Base-by-base conservation (phyloP, 345 rosid genomes). In the Linum lewisii region DNA sequence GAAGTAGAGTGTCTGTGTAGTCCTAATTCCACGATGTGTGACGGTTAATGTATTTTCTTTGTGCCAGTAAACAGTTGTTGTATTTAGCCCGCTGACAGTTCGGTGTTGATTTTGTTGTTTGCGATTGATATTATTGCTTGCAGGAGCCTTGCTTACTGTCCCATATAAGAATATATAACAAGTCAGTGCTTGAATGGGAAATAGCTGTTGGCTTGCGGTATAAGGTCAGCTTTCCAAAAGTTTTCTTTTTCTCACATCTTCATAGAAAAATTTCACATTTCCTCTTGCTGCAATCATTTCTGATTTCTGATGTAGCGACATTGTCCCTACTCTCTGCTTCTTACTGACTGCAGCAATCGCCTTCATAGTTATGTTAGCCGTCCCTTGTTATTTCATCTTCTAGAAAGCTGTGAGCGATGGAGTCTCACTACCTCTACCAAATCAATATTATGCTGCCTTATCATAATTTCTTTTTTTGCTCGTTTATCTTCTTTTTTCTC, bases 101-200 rank as follows among this genome's bases (percentile, higher is more conserved):
- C 2, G 45, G 45, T 38, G 45, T 38, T 38, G 45, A 38, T 66
- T 6, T 63, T 60, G 25, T 14, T 5, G 20, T 24, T 22, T 22
- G 16, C 2, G 25, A 54, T 54, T 20, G 18, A 24, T 20, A 54
- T 60, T 37, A 7, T 50, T 56, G 49, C n/a, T 68, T 74, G 64
- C 85, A 87, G 95, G 95, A 84, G 63, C 89, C 95, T 66, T 79
- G 95, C 74, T 72, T 87, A 53, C 66, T 87, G 24, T 87, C 95
- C 21, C 89, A 85, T 67, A 58, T 87, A 45, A 75, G 89, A 62
- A 81, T 87, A 56, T 84, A 84, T 63, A 87, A 87, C 65, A 87
- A 87, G 79, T 87, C 95, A 10, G 95, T 87, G 2, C 89, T 87
- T 55, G 95, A 87, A 69, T 87, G 95, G 95, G 95, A 87, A 74